Evolutionary conservation across 345 rosid species (phyloP).

Genomic region (Eucalyptus curtisii): DNA sequence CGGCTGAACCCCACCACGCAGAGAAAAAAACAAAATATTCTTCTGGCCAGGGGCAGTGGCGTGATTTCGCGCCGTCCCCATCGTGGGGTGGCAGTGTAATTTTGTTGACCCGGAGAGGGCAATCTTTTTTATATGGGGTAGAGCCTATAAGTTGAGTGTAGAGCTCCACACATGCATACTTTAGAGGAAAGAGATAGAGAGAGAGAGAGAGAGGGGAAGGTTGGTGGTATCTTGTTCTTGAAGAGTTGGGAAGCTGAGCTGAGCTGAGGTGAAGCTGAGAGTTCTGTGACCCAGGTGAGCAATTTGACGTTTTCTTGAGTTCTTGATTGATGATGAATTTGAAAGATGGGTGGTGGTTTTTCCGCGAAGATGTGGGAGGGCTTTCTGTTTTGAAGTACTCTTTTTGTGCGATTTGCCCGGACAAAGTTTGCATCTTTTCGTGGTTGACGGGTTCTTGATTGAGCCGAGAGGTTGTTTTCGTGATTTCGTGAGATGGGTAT

Average conservation of each 20-base stretch:
- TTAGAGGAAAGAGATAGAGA: neutral
- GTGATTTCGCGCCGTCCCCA: neutral
- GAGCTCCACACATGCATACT: neutral
- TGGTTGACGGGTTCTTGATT: neutral
- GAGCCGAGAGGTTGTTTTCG: neutral
- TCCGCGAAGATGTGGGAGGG: neutral
- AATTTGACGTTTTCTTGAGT: neutral
- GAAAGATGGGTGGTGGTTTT: neutral
- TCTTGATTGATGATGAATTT: neutral
- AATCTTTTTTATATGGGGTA: neutral
- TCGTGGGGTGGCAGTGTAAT: neutral
- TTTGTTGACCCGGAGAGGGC: neutral
- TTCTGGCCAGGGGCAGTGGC: neutral
- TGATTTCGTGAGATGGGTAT: neutral
- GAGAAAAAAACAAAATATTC: neutral
- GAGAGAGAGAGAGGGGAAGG: neutral
- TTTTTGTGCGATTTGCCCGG: neutral
- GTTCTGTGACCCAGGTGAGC: neutral
- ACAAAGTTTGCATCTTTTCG: neutral
- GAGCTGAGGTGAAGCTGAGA: neutral
- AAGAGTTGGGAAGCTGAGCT: neutral
- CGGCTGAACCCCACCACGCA: neutral
- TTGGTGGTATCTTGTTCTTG: neutral
- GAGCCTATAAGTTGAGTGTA: neutral
- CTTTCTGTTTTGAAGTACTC: neutral